Conservation (phyloP, 2,329 filamentous ascomycete species). For the Apiospora aurea region DNA sequence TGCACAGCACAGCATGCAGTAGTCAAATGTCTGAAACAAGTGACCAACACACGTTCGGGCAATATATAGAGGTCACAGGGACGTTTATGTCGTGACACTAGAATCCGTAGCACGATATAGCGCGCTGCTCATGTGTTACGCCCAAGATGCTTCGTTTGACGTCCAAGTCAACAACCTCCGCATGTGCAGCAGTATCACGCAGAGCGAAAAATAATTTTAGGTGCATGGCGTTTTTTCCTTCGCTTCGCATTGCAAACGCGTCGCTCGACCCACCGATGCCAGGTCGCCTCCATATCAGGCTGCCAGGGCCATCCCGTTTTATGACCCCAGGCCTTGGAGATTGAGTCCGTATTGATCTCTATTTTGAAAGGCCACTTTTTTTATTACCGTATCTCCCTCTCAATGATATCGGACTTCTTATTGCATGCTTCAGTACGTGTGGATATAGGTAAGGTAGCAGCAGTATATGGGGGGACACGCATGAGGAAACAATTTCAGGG, state of each 20-base stretch:
- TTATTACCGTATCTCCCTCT: conserved; percentile 16
- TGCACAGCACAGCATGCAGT: not conserved
- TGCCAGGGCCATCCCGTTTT: conserved; percentile 15
- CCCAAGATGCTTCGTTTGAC: not conserved
- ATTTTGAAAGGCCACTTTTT: not conserved
- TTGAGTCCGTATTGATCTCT: conserved; percentile 2
- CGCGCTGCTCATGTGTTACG: not conserved
- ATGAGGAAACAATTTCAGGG: not conserved
- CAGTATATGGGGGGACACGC: not conserved
- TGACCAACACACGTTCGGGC: not conserved
- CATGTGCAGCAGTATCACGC: not conserved
- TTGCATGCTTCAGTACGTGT: not conserved
- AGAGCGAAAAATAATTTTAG: not conserved
- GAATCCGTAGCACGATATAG: not conserved
- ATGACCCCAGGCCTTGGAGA: conserved; percentile 12
- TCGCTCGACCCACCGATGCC: conserved; percentile 1
- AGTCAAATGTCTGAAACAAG: not conserved
- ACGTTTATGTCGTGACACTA: conserved; percentile 2
- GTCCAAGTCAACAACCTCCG: not conserved
- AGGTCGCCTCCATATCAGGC: not conserved
- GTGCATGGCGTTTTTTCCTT: not conserved
- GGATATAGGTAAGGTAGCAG: not conserved
- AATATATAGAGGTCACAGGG: not conserved
- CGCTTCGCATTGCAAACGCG: not conserved
- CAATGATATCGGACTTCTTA: not conserved